A percentile compares a stretch with the other conserved stretches of the same genome.
Evolutionary conservation across 169 alveolate species (phyloP).

Genomic region (Eimeria falciformis): DNA sequence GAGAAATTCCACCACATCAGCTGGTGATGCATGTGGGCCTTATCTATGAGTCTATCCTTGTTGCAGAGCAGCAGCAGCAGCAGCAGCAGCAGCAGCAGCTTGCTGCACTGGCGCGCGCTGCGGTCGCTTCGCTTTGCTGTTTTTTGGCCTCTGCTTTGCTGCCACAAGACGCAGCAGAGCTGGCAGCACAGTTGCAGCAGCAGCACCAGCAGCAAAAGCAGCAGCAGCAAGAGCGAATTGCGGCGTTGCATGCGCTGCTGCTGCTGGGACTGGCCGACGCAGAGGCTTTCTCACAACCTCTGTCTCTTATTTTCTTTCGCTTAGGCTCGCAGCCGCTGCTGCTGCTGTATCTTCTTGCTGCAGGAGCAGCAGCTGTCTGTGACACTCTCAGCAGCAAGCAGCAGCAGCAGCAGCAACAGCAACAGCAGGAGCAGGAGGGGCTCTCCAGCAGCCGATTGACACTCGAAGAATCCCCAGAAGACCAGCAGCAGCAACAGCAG

Average conservation of each 20-base stretch:
- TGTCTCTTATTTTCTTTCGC: background rate
- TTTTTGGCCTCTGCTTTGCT: constrained; percentile 4
- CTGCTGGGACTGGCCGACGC: constrained; percentile 45
- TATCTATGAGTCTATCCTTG: constrained; percentile 19
- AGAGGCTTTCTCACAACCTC: background rate
- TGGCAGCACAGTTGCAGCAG: background rate
- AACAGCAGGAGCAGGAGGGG: background rate
- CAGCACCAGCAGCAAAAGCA: constrained; percentile 18
- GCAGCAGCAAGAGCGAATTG: constrained; percentile 9
- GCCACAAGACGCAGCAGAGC: constrained; percentile 11
- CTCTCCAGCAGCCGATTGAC: background rate
- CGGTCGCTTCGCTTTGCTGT: constrained; percentile 20
- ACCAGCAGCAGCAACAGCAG: constrained; percentile 15
- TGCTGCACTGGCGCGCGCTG: constrained; percentile 11
- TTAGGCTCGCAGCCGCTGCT: constrained; percentile 23
- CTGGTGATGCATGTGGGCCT: constrained; percentile 25
- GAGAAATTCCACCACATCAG: constrained; percentile 11
- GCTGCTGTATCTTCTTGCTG: constrained; percentile 26
- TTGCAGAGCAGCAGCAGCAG: constrained; percentile 44
- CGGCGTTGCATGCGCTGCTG: constrained; percentile 4
- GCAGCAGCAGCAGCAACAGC: constrained; percentile 32
- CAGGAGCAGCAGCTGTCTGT: background rate
- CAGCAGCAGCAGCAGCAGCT: constrained; percentile 58
- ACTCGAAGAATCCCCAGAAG: background rate
- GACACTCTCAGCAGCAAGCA: background rate